Base-by-base conservation (phyloP, 2,329 filamentous ascomycete species). In the Colletotrichum siamense region DNA sequence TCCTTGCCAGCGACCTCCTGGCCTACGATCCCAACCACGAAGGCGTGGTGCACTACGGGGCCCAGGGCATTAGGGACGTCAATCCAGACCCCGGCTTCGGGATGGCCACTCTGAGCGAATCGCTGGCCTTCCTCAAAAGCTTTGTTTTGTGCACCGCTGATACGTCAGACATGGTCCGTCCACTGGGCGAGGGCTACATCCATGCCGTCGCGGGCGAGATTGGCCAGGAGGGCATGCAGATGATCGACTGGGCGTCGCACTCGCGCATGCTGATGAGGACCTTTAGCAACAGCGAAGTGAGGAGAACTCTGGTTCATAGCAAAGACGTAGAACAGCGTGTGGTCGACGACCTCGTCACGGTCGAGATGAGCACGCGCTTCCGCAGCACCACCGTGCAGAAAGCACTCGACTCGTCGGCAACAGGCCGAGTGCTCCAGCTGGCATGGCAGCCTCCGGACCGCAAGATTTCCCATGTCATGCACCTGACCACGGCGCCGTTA, bases 1-100 rank as follows among this genome's bases (percentile, higher is more conserved):
- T 77, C 55, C 72, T 79, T 49, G 78, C 78, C 55, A 79, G 75
- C 65, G 77, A 79, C 57, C 69, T 79, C 36, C 59, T 71, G 13
- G 78, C 78, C 26, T 73, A 72, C 49, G 78, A 79, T 55, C 78
- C 77, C 15, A 55, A 39, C 28, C 69, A 67, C 15, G 30, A 70
- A 26, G 78, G 78, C 22, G 66, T 76, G 13, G 57, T 34, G 9
- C 78, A 79, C 67, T 77, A 77, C 61, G 77, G 78, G 28, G 74
- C 69, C 24, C 69, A 69, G 62, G 76, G 72, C 69, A 71, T 71
- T 16, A 77, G 72, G 73, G 36, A 70, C 18, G 69, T 78, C 7
- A 57, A 66, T 8, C 61, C 69, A 22, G 72, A 79, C 24, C 73
- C 77, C 15, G 69, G 73, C 63, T 57, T 55, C 24, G 70, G 77